Conservation (phyloP, 192 early-diverging fungal genomes). For the Cetraspora pellucida region DNA sequence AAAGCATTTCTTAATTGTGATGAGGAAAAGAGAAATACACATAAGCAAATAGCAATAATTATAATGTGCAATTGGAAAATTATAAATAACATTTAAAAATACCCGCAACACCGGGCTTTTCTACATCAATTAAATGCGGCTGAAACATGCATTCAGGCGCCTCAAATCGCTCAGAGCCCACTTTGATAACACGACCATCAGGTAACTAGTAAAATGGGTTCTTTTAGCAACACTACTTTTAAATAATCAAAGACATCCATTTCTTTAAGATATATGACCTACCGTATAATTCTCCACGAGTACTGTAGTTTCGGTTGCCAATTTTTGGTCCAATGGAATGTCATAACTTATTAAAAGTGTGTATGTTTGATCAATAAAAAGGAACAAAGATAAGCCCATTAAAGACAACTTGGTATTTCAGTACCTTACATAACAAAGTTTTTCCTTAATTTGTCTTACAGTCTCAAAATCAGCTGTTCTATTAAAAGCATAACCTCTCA, state of each 20-base stretch:
- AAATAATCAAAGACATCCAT: too few relatives aligned
- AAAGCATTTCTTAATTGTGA: conserved; percentile 74
- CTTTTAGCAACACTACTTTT: too few relatives aligned
- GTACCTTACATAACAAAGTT: conserved; percentile 95
- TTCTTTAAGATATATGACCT: conserved; percentile 26
- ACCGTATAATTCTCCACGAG: conserved; percentile 94
- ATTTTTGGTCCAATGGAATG: conserved; percentile 88
- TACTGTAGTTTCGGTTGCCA: conserved; percentile 96
- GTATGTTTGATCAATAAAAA: too few relatives aligned
- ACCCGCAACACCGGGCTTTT: conserved; percentile 91
- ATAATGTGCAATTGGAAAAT: background rate
- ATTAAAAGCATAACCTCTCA: conserved; percentile 96
- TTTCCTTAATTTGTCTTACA: conserved; percentile 96
- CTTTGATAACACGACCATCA: conserved; percentile 97
- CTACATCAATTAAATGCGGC: conserved; percentile 94
- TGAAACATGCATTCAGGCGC: conserved; percentile 99
- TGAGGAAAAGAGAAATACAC: background rate
- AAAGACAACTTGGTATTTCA: background rate
- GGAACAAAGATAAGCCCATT: too few relatives aligned
- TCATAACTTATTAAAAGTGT: conserved; percentile 72
- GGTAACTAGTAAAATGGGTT: conserved; percentile 64
- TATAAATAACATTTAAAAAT: conserved; percentile 23
- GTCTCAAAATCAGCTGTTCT: conserved; percentile 98
- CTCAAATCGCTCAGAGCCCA: conserved; percentile 97
- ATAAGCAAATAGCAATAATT: background rate